A percentile compares a stretch with the other conserved stretches of the same genome.
phyloP scores from a whole-genome alignment of 2,329 filamentous ascomycete species.

The Tolypocladium sp. region DNA sequence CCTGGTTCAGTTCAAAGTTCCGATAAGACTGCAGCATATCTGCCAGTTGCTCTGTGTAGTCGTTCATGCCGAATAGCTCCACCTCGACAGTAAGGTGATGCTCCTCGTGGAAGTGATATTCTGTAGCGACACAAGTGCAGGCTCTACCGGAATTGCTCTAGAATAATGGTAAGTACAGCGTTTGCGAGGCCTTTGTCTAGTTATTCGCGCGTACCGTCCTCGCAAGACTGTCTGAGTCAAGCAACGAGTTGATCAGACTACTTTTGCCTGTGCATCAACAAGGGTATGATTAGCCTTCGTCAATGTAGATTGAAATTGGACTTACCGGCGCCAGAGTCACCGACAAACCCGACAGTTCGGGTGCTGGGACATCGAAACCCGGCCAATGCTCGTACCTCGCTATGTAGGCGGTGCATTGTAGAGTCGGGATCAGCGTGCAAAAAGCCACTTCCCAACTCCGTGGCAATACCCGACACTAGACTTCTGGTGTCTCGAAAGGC shows the following conservation, averaged over 20 bases:
- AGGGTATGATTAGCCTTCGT: background rate
- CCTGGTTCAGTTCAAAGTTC: constrained; percentile 13
- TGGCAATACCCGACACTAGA: constrained; percentile 18
- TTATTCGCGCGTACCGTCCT: constrained; percentile 22
- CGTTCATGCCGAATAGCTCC: constrained; percentile 19
- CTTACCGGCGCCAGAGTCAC: constrained; percentile 37
- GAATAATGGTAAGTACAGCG: background rate
- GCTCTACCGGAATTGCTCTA: constrained; percentile 34
- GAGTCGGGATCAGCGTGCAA: constrained; percentile 28
- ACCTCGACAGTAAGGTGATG: constrained; percentile 23
- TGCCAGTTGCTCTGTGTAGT: constrained; percentile 22
- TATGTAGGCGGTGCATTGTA: constrained; percentile 23
- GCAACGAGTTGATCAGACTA: constrained; percentile 37
- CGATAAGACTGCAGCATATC: constrained; percentile 27
- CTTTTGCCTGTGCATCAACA: constrained; percentile 29
- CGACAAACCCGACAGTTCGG: constrained; percentile 35
- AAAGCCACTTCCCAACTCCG: constrained; percentile 22
- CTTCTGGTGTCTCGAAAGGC: constrained; percentile 22
- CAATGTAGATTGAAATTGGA: background rate
- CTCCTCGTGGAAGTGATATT: constrained; percentile 29
- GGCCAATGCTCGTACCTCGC: constrained; percentile 21
- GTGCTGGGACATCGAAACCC: constrained; percentile 27
- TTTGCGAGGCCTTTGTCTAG: background rate
- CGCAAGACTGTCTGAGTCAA: constrained; percentile 29
- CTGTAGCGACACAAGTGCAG: constrained; percentile 38